phyloP scores from a whole-genome alignment of 345 rosid species.

The Hibiscus trionum region DNA sequence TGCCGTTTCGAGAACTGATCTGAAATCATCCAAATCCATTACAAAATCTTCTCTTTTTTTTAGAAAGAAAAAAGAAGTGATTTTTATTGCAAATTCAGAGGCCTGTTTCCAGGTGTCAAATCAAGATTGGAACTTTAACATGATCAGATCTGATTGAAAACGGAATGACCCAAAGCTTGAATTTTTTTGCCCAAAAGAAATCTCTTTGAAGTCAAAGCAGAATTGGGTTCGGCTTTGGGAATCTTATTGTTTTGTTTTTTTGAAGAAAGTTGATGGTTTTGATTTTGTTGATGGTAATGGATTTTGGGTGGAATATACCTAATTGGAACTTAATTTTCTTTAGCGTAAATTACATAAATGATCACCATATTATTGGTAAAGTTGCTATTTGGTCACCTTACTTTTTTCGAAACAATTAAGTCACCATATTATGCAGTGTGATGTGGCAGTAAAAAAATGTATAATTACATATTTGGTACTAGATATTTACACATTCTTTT shows the following conservation, averaged over 20 bases:
- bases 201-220: conserved; percentile 5
- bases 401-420: too few species aligned
- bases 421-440: too few species aligned
- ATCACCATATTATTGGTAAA: too few species aligned
- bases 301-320: not conserved
- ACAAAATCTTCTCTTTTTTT: not conserved
- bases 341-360: too few species aligned
- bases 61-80: too few species aligned
- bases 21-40: conserved; percentile 88
- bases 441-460: too few species aligned
- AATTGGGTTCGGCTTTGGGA: not conserved
- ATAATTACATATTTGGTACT: too few species aligned
- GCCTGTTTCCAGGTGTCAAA: conserved; percentile 3
- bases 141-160: conserved; percentile 9
- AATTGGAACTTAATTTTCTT: not conserved
- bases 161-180: not conserved
- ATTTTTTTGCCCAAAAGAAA: not conserved
- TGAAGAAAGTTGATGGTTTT: conserved; percentile 8
- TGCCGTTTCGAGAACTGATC: conserved; percentile 60
- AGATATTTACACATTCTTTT: too few species aligned
- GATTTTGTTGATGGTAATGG: conserved; percentile 1
- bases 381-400: too few species aligned
- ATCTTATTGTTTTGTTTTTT: not conserved
- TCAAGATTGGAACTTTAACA: not conserved
- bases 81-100: not conserved